Percentiles rank a stretch among this genome's conserved stretches.
Evolutionary conservation across 306 rosid species (phyloP).

Genomic region (Cucurbita argyrosperma): DNA sequence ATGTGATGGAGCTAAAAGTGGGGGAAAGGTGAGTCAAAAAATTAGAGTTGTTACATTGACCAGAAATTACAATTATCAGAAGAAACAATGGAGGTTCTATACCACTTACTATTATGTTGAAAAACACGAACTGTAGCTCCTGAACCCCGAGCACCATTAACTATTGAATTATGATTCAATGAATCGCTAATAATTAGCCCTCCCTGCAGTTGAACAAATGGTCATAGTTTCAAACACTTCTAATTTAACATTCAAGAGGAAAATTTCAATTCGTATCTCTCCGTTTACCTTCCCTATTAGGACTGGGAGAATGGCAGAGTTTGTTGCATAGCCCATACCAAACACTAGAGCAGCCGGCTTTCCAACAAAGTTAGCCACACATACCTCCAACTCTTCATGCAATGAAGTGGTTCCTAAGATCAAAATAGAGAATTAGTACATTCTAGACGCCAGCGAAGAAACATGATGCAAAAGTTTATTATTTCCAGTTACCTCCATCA

Average conservation of each 20-base stretch:
- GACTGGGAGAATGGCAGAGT: conserved; percentile 80
- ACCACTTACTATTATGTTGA: conserved; percentile 57
- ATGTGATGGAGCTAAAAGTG: conserved; percentile 50
- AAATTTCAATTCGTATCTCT: neutral
- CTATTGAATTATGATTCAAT: conserved; percentile 76
- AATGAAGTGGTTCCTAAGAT: conserved; percentile 45
- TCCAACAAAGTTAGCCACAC: conserved; percentile 51
- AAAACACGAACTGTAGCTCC: conserved; percentile 86
- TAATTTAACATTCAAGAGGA: neutral
- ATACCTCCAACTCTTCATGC: conserved; percentile 56
- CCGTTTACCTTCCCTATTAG: conserved; percentile 52
- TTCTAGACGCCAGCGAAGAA: neutral
- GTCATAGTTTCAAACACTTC: neutral
- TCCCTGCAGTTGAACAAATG: conserved; percentile 31
- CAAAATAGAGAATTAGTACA: neutral
- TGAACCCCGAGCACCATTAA: conserved; percentile 89
- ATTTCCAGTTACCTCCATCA: conserved; percentile 46
- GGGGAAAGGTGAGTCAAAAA: neutral
- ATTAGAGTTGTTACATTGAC: neutral
- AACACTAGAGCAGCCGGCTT: conserved; percentile 77
- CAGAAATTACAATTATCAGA: neutral
- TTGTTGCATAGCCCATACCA: conserved; percentile 89
- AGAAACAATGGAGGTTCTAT: neutral
- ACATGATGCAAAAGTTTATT: conserved; percentile 3
- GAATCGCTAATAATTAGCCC: conserved; percentile 84